Evolutionary conservation across 2,329 filamentous ascomycete species (phyloP).

Genomic region (Dothiorella sarmentorum): DNA sequence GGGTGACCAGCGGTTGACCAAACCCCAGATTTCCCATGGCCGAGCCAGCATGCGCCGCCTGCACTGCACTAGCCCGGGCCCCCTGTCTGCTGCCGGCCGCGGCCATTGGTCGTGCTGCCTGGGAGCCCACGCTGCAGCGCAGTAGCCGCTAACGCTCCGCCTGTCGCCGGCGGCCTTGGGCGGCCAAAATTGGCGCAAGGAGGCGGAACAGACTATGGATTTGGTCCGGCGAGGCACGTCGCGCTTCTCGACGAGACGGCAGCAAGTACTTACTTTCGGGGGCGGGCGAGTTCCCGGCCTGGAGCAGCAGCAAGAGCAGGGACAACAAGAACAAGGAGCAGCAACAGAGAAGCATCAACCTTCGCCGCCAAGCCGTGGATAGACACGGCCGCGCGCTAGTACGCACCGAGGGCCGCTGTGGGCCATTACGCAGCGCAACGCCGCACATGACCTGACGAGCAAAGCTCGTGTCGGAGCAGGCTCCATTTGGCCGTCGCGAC

Average conservation of each 20-base stretch:
- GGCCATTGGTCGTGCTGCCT: conserved; percentile 10
- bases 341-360: background rate
- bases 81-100: background rate
- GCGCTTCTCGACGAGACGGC: background rate
- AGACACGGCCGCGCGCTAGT: conserved; percentile 6
- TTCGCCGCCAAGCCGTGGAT: background rate
- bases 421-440: conserved; percentile 18
- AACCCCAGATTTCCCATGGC: conserved; percentile 9
- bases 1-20: background rate
- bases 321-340: background rate
- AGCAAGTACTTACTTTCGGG: background rate
- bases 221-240: conserved; percentile 6
- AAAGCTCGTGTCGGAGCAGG: conserved; percentile 5
- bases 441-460: conserved; percentile 18
- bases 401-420: conserved; percentile 3
- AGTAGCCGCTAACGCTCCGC: conserved; percentile 6
- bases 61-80: background rate
- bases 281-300: background rate
- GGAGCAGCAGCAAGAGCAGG: background rate
- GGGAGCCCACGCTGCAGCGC: conserved; percentile 2
- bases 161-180: conserved; percentile 11
- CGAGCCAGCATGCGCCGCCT: background rate
- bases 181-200: conserved; percentile 9
- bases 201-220: conserved; percentile 9
- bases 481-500: background rate